Evolutionary conservation across 768 basidiomycete genomes (phyloP), one percentile per base, ranked within the genome.

Genomic region (Arthromyces matolae): DNA sequence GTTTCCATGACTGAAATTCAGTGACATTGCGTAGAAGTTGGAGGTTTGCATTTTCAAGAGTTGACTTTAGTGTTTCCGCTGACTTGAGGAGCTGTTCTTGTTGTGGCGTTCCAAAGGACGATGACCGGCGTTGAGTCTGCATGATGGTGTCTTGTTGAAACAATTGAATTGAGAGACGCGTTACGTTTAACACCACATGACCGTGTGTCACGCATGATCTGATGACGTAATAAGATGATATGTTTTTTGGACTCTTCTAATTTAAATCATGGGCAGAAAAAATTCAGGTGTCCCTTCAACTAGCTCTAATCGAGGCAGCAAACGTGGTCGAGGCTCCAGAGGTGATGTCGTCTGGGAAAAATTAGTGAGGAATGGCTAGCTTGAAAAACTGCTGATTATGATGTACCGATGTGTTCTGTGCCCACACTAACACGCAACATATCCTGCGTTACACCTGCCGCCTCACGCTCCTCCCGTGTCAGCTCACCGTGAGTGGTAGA

Each of bases 201-300:
- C 25, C 41, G 45, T 38, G 39, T 28, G n/a, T n/a, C n/a, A n/a
- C n/a, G n/a, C 19, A 18, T 8, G 14, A 35, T 1, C 8, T 14
- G 27, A 8, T 35, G 43, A 45, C 33, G 43, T 45, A 45, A 45
- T 25, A 45, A 6, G 9, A 18, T 35, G 13, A 14, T 7, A 16
- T 32, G 14, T 43, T 44, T 10, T 22, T 18, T 23, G 12, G n/a
- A n/a, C 23, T 12, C 16, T 8, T 43, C 8, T n/a, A n/a, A n/a
- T n/a, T n/a, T n/a, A n/a, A n/a, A 22, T 42, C 45, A 75, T 73
- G 72, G 73, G 66, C 42, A 72, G 67, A 58, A 73, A 71, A 61
- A 70, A 66, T 50, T 62, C 66, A n/a, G 58, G 55, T n/a, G 49
- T 53, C 35, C 52, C 63, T 14, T 42, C 60, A 3, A 58, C 58